Base-by-base conservation (phyloP, 1,284 basidiomycete genomes). In the Rhodotorula sp. region DNA sequence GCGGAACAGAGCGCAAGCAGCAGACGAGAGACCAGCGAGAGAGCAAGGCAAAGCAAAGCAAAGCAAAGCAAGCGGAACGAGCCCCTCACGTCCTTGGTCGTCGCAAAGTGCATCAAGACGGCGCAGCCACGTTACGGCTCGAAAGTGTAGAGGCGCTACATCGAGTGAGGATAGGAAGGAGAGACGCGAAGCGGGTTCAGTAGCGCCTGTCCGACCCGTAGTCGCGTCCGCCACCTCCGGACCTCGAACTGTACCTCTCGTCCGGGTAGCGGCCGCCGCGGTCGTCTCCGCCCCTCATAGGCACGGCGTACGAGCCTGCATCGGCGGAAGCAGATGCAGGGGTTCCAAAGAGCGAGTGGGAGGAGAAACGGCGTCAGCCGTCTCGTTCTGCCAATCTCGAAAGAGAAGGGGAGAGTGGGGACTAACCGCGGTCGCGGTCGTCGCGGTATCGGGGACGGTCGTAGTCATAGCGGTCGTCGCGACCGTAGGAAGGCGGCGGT, bases 391-490 rank as follows among this genome's bases (percentile, higher is more conserved):
- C 15, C 13, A 13, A 26, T 26, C 15, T 16, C 13, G 15, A 31
- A 10, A 34, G 44, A 28, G 44, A 34, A 46, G 26, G 53, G 24
- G 52, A 59, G 40, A 50, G 31, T 31, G 18, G 16, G 24, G 24
- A 40, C 46, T 44, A 46, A 44, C 60, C 56, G 51, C 61, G 37
- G 51, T 66, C 68, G 31, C 62, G 54, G 59, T 64, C 61, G 37
- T 61, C 65, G 16, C 40, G 13, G 75, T 79, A 56, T 26, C 58
- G 55, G 26, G 53, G 24, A 9, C 68, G 18, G 53, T 62, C 57
- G 57, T 67, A 26, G 18, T 37, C 59, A 46, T 55, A 44, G n/a
- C 62, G 53, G 28, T 47, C 64, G 34, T 62, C 62, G 68, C 57
- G 63, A 2, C 47, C 46, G 18, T 46, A 30, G 18, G 37, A 10